Percentiles rank a stretch among this genome's conserved stretches.
These are phyloP conservation scores for Penicillium atrosanguineum DNA, from an alignment of 495 filamentous ascomycete genomes.

Conservation along the genomic window DNA sequence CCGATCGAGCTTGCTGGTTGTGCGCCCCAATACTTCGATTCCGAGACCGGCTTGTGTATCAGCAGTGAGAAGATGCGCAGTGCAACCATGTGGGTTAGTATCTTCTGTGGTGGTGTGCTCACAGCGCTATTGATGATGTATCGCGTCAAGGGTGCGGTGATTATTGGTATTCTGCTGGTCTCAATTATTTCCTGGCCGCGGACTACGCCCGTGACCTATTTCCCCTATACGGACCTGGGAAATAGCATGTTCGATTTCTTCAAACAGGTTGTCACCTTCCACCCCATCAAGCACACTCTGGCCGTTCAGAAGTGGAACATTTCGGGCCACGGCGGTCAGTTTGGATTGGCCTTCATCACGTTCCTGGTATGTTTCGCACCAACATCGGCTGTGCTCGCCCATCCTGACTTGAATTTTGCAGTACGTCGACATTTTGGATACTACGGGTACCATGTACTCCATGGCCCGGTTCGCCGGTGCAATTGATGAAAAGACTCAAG, in stretches of 20 bases:
- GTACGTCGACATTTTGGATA: conserved; percentile 81
- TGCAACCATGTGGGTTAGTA: conserved; percentile 77
- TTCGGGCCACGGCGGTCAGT: conserved; percentile 60
- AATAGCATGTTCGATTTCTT: conserved; percentile 74
- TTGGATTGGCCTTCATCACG: conserved; percentile 75
- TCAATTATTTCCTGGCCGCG: conserved; percentile 84
- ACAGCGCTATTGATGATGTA: conserved; percentile 78
- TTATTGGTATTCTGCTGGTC: conserved; percentile 74
- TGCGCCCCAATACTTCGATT: conserved; percentile 27
- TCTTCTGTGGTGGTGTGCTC: conserved; percentile 77
- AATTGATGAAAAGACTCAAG: conserved; percentile 68
- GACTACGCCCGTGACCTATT: conserved; percentile 68
- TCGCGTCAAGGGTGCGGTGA: conserved; percentile 77
- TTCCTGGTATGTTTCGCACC: conserved; percentile 43
- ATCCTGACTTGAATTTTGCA: conserved; percentile 26
- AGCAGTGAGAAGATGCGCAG: conserved; percentile 65
- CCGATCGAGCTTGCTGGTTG: conserved; percentile 74
- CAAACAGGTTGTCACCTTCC: conserved; percentile 77
- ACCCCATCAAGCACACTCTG: conserved; percentile 64
- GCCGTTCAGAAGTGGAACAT: conserved; percentile 69
- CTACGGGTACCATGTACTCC: conserved; percentile 74
- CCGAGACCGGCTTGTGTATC: conserved; percentile 49
- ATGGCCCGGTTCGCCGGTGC: conserved; percentile 77
- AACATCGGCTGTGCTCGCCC: not conserved
- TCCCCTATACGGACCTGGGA: conserved; percentile 66